These are phyloP conservation scores for Abrus pulchellus DNA, from an alignment of 306 rosid genomes.

Conservation along the genomic window DNA sequence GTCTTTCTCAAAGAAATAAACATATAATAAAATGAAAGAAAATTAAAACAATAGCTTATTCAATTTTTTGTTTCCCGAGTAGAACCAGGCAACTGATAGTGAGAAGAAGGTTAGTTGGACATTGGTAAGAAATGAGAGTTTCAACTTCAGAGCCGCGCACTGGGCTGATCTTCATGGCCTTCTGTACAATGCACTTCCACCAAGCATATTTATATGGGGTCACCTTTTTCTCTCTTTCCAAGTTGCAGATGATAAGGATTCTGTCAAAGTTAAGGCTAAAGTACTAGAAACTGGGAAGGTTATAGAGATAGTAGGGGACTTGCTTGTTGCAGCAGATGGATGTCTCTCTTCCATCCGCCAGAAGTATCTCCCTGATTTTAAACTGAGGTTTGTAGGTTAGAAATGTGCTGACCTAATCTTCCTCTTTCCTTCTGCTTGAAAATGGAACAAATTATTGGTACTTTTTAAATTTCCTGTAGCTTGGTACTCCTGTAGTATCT, in stretches of 20 bases:
- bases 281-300: conserved; percentile 61
- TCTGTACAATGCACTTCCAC: conserved; percentile 65
- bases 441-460: background rate
- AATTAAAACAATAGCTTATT: background rate
- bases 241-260: conserved; percentile 57
- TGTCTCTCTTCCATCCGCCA: conserved; percentile 79
- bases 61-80: conserved; percentile 9
- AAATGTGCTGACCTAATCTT: background rate
- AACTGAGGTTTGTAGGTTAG: conserved; percentile 62
- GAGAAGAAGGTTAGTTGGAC: conserved; percentile 61
- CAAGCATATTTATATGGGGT: conserved; percentile 75
- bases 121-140: conserved; percentile 73
- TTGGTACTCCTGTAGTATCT: background rate
- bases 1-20: background rate
- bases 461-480: no score
- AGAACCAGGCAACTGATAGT: conserved; percentile 76
- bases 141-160: conserved; percentile 79
- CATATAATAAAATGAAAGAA: no score
- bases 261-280: conserved; percentile 63
- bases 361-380: conserved; percentile 66
- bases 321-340: conserved; percentile 93
- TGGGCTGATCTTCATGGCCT: conserved; percentile 90
- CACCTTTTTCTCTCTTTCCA: conserved; percentile 67
- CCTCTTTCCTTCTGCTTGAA: background rate
- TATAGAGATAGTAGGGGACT: conserved; percentile 67